Evolutionary conservation across 352 stramenopile genomes (phyloP).

Genomic region (Elongisporangium prolatum): DNA sequence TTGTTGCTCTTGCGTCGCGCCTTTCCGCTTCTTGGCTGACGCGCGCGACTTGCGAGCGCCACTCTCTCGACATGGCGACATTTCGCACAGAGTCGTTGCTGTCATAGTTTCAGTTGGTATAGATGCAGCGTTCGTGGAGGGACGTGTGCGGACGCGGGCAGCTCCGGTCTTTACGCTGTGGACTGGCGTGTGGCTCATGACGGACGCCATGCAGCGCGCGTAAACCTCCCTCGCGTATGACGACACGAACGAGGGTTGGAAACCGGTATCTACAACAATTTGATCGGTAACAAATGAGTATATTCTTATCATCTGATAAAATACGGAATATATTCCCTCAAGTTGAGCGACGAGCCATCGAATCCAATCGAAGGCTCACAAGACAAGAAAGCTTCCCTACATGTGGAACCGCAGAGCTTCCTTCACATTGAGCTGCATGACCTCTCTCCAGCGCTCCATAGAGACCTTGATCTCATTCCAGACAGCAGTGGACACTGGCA

Average conservation of each 20-base stretch:
- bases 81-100: too few species aligned
- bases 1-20: neutral
- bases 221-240: neutral
- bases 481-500: slow-evolving; percentile 13
- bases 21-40: neutral
- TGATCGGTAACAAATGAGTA: neutral
- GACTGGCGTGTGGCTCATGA: neutral
- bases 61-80: neutral
- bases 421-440: slow-evolving; percentile 20
- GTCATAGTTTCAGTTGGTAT: neutral
- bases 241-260: neutral
- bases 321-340: neutral
- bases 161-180: neutral
- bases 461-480: slow-evolving; percentile 19
- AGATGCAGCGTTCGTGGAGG: neutral
- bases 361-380: neutral
- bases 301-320: neutral
- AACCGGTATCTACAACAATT: neutral
- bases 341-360: neutral
- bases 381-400: neutral
- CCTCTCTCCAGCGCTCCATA: slow-evolving; percentile 25
- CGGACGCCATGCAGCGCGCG: neutral
- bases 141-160: neutral
- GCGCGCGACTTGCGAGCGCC: neutral
- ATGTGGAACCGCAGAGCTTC: slow-evolving; percentile 14